These are phyloP conservation scores for Oryza brachyantha DNA, from an alignment of 176 grass and related monocot species.

Conservation along the genomic window DNA sequence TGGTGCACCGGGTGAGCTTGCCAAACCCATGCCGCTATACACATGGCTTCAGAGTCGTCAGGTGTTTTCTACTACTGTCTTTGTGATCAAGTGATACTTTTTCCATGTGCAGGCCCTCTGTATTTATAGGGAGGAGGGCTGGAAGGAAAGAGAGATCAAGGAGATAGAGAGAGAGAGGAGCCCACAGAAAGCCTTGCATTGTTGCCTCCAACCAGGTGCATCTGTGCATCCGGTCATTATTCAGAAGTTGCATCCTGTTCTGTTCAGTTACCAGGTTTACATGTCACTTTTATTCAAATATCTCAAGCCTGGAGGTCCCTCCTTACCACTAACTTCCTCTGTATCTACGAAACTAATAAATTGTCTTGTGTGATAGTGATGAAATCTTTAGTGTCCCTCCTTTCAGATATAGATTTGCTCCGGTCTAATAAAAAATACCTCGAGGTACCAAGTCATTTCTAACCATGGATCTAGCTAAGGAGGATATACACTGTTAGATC, in stretches of 20 bases:
- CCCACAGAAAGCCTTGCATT: conserved; percentile 29
- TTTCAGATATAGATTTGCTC: no score
- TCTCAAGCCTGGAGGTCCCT: neutral
- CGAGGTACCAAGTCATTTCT: no score
- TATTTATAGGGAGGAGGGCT: conserved; percentile 50
- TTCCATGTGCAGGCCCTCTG: conserved; percentile 19
- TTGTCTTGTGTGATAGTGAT: conserved; percentile 21
- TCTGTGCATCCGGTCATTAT: conserved; percentile 23
- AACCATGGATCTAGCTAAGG: no score
- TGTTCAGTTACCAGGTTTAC: conserved; percentile 26
- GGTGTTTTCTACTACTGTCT: conserved; percentile 14
- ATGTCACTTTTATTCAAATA: conserved; percentile 14
- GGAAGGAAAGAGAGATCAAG: neutral
- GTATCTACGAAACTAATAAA: neutral
- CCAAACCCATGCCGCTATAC: conserved; percentile 94
- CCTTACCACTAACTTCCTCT: conserved; percentile 10
- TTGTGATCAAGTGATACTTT: conserved; percentile 35
- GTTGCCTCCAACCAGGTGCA: conserved; percentile 38
- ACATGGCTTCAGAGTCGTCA: conserved; percentile 54
- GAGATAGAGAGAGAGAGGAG: neutral
- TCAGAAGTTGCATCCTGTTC: conserved; percentile 30
- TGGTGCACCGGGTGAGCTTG: conserved; percentile 74
- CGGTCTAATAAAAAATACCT: no score
- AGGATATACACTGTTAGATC: no score
- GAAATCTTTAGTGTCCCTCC: neutral